Evolutionary conservation across 2,329 filamentous ascomycete genomes (phyloP).

Genomic region (Exophiala bonariae): DNA sequence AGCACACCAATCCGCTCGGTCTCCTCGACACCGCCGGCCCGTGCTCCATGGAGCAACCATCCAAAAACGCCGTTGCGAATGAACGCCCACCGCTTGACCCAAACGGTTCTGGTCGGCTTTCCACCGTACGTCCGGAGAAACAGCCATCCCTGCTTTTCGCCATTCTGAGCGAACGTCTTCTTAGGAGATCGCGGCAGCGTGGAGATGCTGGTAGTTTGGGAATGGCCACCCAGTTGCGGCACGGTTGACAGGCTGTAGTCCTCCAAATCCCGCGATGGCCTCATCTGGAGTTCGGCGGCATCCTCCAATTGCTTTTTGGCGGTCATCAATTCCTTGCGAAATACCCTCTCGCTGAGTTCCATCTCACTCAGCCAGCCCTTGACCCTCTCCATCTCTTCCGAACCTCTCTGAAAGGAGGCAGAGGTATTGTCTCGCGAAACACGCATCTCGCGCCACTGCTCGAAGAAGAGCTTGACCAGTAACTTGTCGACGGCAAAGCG

Average conservation of each 20-base stretch:
- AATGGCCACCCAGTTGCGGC: constrained; percentile 73
- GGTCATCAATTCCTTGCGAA: constrained; percentile 76
- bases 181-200: constrained; percentile 53
- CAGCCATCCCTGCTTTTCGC: constrained; percentile 93
- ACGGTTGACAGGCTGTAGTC: constrained; percentile 90
- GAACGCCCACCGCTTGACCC: constrained; percentile 93
- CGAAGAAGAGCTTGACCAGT: constrained; percentile 78
- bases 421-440: constrained; percentile 65
- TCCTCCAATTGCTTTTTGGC: constrained; percentile 83
- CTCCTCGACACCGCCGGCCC: constrained; percentile 83
- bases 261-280: constrained; percentile 88
- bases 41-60: constrained; percentile 79
- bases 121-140: constrained; percentile 79
- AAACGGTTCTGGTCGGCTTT: constrained; percentile 85
- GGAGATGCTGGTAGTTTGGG: constrained; percentile 56
- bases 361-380: constrained; percentile 92
- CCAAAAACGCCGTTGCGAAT: constrained; percentile 95
- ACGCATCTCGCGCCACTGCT: constrained; percentile 86
- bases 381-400: constrained; percentile 83
- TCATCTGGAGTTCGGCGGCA: constrained; percentile 65
- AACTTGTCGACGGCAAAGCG: constrained; percentile 82
- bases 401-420: constrained; percentile 65
- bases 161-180: constrained; percentile 41
- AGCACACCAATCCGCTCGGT: constrained; percentile 95
- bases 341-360: constrained; percentile 81